A percentile compares a stretch with the other conserved stretches of the same genome.
Evolutionary conservation across 2,329 filamentous ascomycete genomes (phyloP).

Genomic region (Mycocentrospora acerina): DNA sequence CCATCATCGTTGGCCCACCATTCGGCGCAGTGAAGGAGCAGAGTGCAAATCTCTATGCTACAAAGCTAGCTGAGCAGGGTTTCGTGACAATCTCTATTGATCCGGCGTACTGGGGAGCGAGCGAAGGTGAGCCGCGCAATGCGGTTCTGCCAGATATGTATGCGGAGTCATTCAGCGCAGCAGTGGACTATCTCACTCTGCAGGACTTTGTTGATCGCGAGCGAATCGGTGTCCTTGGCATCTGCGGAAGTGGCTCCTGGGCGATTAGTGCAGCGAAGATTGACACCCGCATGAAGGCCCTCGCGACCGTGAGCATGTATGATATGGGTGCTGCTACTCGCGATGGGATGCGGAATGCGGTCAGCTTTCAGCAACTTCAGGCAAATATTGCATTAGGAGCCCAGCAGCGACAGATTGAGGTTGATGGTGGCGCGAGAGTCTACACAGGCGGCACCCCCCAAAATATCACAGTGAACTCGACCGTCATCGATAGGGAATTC

Average conservation of each 20-base stretch:
- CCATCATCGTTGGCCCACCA: slow-evolving; percentile 31
- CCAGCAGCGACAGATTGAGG: not conserved
- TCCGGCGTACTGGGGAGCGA: slow-evolving; percentile 25
- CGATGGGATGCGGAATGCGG: no score
- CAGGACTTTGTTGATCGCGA: slow-evolving; percentile 30
- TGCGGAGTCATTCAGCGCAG: slow-evolving; percentile 33
- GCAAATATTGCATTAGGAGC: not conserved
- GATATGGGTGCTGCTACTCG: slow-evolving; percentile 36
- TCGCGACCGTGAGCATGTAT: slow-evolving; percentile 36
- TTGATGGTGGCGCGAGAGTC: not conserved
- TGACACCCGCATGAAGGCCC: slow-evolving; percentile 44
- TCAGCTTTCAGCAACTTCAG: no score
- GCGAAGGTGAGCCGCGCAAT: slow-evolving; percentile 27
- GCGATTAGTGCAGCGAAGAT: slow-evolving; percentile 34
- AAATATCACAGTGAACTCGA: slow-evolving; percentile 18
- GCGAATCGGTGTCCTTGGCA: slow-evolving; percentile 43
- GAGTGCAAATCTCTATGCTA: slow-evolving; percentile 35
- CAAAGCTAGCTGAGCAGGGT: slow-evolving; percentile 28
- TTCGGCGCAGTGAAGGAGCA: slow-evolving; percentile 37
- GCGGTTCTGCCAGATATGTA: slow-evolving; percentile 28
- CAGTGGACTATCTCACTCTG: slow-evolving; percentile 35
- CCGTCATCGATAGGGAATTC: slow-evolving; percentile 28
- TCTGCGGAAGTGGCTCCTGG: slow-evolving; percentile 45
- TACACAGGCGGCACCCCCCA: slow-evolving; percentile 5
- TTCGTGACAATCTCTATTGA: slow-evolving; percentile 30